Base-by-base conservation (phyloP, 164 flowering plant species). In the Magnolia kwangsiensis region DNA sequence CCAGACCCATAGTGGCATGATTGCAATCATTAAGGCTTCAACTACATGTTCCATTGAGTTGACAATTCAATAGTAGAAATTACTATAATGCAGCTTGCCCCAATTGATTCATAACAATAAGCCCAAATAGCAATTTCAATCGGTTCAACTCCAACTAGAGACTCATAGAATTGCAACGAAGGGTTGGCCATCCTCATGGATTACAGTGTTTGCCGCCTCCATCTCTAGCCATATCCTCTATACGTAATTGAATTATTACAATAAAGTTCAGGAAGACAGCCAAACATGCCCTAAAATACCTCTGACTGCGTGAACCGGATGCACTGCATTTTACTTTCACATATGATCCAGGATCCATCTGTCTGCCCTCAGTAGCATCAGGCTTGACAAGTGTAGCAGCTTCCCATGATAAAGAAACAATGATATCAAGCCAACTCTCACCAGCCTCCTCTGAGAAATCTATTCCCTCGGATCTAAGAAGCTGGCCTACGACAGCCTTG, bases 291-390 rank as follows among this genome's bases (percentile, higher is more conserved):
- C 61, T 55, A 55, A 55, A 55, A 55, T 55, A 94, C 99, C 99
- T 94, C 86, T 94, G 84, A 66, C 77, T 82, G 37, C 83, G 87
- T 71, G 87, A 78, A 77, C 98, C 98, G 76, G 90, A 84, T 51
- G 96, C 92, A 77, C 93, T 81, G 82, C 99, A 96, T 82, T 96
- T 96, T 75, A 96, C 90, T 89, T 96, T 96, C 80, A 96, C 89
- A 84, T 88, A 88, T 71, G 88, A 86, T 76, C 87, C 85, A 13
- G 89, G 94, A 85, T 91, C 94, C 88, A 90, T 83, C 63, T 86
- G 85, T 75, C 88, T 90, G 23, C 90, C 89, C 74, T 84, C 89
- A 76, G 67, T 68, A 19, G 88, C 81, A 75, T 83, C 93, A 75
- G 91, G 94, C 83, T 88, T 94, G 76, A 94, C 80, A 84, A 88